These are phyloP conservation scores for Calocera cornea DNA, from an alignment of 768 basidiomycete genomes.

Conservation along the genomic window DNA sequence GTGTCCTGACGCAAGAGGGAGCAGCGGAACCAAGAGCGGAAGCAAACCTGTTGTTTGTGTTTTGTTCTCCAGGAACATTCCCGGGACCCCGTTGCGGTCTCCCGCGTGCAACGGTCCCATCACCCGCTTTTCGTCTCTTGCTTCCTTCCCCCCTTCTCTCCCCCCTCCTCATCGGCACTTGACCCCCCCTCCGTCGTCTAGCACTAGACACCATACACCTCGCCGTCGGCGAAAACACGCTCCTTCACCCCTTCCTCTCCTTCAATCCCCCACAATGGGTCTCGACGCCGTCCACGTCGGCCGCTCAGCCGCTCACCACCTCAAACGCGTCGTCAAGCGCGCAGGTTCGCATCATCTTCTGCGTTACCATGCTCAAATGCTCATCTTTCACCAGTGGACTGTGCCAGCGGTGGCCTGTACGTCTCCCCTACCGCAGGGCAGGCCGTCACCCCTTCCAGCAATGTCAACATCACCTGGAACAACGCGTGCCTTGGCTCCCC, in stretches of 20 bases:
- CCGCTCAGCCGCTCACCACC: not conserved
- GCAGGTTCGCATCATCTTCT: not conserved
- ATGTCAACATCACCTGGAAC: conserved; percentile 26
- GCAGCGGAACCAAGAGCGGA: not conserved
- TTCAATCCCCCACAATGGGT: not conserved
- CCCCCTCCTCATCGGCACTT: not conserved
- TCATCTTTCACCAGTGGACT: not conserved
- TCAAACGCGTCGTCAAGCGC: conserved; percentile 6
- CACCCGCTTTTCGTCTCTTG: not conserved
- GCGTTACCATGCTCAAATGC: not conserved
- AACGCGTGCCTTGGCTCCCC: conserved; percentile 20
- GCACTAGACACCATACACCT: not conserved
- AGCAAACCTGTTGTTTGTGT: not conserved
- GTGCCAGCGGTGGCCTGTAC: conserved; percentile 23
- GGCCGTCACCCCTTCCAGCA: conserved; percentile 20
- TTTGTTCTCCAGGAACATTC: not conserved
- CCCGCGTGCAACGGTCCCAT: not conserved
- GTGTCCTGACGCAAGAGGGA: not conserved
- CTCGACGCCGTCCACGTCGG: not conserved
- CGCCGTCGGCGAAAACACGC: not conserved
- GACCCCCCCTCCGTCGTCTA: not conserved
- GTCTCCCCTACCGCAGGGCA: conserved; percentile 18
- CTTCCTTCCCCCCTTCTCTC: not conserved
- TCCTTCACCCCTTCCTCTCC: conserved; percentile 1
- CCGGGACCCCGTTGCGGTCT: not conserved